Evolutionary conservation across 345 rosid genomes (phyloP).

Genomic region (Laguncularia racemosa): DNA sequence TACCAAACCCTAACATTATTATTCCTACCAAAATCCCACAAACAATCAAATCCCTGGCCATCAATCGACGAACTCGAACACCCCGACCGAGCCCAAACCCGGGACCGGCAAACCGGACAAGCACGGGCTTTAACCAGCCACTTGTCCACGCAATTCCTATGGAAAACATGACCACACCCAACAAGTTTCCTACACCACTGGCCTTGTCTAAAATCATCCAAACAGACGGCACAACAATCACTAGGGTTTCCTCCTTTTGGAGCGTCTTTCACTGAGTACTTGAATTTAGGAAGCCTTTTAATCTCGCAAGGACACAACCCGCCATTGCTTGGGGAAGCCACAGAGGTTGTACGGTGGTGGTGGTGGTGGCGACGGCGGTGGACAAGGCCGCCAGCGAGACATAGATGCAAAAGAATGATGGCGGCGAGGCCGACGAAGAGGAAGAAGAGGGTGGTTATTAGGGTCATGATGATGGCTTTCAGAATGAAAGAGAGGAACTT

Average conservation of each 20-base stretch:
- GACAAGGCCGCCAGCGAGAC: conserved; percentile 47
- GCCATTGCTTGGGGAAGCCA: conserved; percentile 12
- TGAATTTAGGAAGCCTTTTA: conserved; percentile 58
- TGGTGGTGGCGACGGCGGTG: conserved; percentile 34
- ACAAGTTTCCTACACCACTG: conserved; percentile 74
- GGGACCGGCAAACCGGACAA: conserved; percentile 69
- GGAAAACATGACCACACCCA: conserved; percentile 80
- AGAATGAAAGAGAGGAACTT: conserved; percentile 52
- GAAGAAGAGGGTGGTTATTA: conserved; percentile 54
- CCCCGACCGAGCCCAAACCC: conserved; percentile 21
- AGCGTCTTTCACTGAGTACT: conserved; percentile 15
- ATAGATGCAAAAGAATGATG: conserved; percentile 34
- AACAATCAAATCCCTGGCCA: conserved; percentile 1
- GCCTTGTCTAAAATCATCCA: conserved; percentile 62
- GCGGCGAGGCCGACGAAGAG: conserved; percentile 34
- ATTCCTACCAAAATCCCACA: conserved; percentile 2
- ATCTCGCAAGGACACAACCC: conserved; percentile 45
- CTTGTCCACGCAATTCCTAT: conserved; percentile 65
- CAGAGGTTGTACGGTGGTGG: neutral
- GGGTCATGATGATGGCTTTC: conserved; percentile 58
- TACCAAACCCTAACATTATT: no score
- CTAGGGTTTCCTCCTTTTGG: conserved; percentile 10
- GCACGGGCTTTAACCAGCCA: conserved; percentile 69
- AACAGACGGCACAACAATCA: conserved; percentile 61
- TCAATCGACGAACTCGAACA: neutral